Evolutionary conservation across 257 asterid species (phyloP).

Genomic region (Gentiana dahurica): DNA sequence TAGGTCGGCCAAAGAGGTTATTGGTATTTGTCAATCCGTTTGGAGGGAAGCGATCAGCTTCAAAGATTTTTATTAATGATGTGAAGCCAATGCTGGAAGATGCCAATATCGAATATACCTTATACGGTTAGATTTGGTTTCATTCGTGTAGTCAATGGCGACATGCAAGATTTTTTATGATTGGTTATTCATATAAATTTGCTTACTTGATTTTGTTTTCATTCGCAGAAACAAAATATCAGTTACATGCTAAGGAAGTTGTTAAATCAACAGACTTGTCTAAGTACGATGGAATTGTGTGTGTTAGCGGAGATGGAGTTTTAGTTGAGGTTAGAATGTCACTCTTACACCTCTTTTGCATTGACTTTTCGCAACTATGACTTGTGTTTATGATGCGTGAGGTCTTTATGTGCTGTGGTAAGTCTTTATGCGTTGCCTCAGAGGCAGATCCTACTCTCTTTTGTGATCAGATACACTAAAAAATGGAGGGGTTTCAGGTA

Average conservation of each 20-base stretch:
- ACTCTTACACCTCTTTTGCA: neutral
- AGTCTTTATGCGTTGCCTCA: too few relatives aligned
- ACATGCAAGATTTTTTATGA: neutral
- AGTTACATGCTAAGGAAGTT: constrained; percentile 78
- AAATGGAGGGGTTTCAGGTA: too few relatives aligned
- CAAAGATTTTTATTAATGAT: constrained; percentile 40
- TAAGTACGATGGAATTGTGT: constrained; percentile 73
- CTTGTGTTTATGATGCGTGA: too few relatives aligned
- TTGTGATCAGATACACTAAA: too few relatives aligned
- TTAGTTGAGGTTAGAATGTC: constrained; percentile 73
- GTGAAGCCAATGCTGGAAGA: constrained; percentile 92
- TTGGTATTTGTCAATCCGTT: constrained; percentile 74
- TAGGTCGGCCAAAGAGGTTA: constrained; percentile 85
- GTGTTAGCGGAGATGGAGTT: constrained; percentile 93
- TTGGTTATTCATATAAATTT: neutral
- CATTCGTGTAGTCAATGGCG: neutral
- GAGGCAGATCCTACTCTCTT: too few relatives aligned
- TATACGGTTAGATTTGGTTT: constrained; percentile 41
- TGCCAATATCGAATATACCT: constrained; percentile 52
- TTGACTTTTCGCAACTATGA: too few relatives aligned
- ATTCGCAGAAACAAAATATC: constrained; percentile 62
- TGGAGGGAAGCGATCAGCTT: constrained; percentile 85
- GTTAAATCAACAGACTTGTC: constrained; percentile 53
- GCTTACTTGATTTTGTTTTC: constrained; percentile 9
- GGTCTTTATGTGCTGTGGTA: too few relatives aligned